A percentile compares a stretch with the other conserved stretches of the same genome.
These are phyloP conservation scores for Draba incana DNA, from an alignment of 345 rosid genomes.

Conservation along the genomic window DNA sequence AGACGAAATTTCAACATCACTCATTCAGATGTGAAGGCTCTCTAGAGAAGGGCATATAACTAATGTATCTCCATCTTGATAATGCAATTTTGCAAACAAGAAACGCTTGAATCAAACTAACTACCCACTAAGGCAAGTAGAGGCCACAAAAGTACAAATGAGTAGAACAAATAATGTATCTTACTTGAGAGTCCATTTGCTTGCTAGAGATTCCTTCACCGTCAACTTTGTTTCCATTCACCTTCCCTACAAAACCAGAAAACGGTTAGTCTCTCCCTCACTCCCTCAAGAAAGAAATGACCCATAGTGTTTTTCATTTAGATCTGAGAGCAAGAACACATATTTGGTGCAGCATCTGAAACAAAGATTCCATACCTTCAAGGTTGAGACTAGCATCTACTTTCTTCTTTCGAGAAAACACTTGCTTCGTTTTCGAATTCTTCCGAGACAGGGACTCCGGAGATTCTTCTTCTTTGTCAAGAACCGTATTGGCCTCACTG, in stretches of 20 bases:
- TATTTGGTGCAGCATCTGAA: constrained; percentile 10
- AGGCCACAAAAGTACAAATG: not conserved
- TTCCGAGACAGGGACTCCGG: constrained; percentile 30
- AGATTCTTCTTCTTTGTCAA: constrained; percentile 26
- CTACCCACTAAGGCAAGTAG: constrained; percentile 15
- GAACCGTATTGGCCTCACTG: constrained; percentile 12
- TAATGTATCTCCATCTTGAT: constrained; percentile 10
- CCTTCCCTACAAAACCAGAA: constrained; percentile 42
- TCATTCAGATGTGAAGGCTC: not conserved
- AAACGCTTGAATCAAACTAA: constrained; percentile 15
- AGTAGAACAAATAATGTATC: constrained; percentile 33
- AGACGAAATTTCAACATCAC: constrained; percentile 3
- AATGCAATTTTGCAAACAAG: not conserved
- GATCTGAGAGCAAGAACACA: constrained; percentile 8
- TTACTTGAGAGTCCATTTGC: constrained; percentile 44
- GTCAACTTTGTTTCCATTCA: constrained; percentile 37
- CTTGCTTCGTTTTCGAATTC: constrained; percentile 36
- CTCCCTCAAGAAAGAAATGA: constrained; percentile 10
- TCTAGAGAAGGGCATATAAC: not conserved
- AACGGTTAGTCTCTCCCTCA: too few species aligned
- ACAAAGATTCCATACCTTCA: constrained; percentile 43
- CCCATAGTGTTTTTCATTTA: not conserved
- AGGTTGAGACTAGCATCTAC: constrained; percentile 24
- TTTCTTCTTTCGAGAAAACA: constrained; percentile 45
- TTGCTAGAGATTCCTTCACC: constrained; percentile 39